phyloP scores from a whole-genome alignment of 805 yeast species.

The Metschnikowia orientalis region DNA sequence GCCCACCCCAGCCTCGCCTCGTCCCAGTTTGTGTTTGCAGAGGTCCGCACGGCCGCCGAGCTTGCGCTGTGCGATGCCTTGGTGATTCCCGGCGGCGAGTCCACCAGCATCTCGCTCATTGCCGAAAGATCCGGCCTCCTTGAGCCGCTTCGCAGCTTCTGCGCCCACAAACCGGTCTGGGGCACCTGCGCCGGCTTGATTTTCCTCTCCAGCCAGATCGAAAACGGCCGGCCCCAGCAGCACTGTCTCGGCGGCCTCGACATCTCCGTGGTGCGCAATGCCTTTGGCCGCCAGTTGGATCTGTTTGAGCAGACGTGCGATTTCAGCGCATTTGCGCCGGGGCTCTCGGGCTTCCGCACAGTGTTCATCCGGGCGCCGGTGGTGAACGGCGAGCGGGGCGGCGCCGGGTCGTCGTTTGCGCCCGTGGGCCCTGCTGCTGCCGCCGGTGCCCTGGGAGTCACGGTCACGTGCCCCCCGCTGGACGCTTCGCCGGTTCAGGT shows the following conservation, averaged over 20 bases:
- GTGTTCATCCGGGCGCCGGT: slow-evolving; percentile 78
- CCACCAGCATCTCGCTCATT: slow-evolving; percentile 64
- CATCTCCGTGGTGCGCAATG: slow-evolving; percentile 63
- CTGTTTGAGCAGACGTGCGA: slow-evolving; percentile 52
- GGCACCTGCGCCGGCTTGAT: slow-evolving; percentile 87
- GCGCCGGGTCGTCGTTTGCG: slow-evolving; percentile 13
- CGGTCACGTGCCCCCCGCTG: slow-evolving; percentile 7
- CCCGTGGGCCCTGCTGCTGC: slow-evolving; percentile 10
- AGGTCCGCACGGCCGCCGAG: slow-evolving; percentile 52
- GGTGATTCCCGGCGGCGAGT: slow-evolving; percentile 71
- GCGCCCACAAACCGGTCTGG: slow-evolving; percentile 59
- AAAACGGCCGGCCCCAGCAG: slow-evolving; percentile 52
- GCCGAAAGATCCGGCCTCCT: slow-evolving; percentile 62
- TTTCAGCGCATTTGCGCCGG: slow-evolving; percentile 40
- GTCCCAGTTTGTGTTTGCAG: slow-evolving; percentile 32
- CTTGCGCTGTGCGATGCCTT: slow-evolving; percentile 51
- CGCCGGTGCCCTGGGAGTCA: slow-evolving; percentile 1
- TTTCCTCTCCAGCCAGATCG: slow-evolving; percentile 51
- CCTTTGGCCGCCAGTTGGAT: slow-evolving; percentile 74
- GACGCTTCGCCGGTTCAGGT: slow-evolving; percentile 36
- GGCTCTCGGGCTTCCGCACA: slow-evolving; percentile 37
- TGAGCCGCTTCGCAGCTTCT: slow-evolving; percentile 49
- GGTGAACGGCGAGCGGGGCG: slow-evolving; percentile 30
- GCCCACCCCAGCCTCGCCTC: slow-evolving; percentile 6
- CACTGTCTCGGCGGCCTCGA: slow-evolving; percentile 60